These are phyloP conservation scores for Trypanosoma scelopori DNA, from an alignment of 208 protist species.

Conservation along the genomic window DNA sequence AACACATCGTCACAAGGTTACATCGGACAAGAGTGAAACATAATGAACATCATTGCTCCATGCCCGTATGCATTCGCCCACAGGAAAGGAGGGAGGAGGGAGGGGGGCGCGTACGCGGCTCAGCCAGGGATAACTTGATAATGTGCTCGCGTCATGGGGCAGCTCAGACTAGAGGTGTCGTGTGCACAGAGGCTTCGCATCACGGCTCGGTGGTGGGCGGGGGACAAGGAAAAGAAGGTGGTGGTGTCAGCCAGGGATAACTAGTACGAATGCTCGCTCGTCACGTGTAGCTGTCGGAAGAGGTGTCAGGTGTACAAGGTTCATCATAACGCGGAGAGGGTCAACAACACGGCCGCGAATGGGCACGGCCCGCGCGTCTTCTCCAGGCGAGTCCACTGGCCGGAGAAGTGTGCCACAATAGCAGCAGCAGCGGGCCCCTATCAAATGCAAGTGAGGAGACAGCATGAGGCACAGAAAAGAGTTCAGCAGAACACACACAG, in stretches of 20 bases:
- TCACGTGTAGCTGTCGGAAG: background rate
- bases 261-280: background rate
- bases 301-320: slow-evolving; percentile 3
- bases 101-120: background rate
- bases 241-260: slow-evolving; percentile 1
- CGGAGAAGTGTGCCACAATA: background rate
- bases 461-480: too few species aligned
- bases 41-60: slow-evolving; percentile 8
- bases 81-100: background rate
- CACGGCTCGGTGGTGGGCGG: background rate
- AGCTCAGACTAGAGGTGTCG: slow-evolving; percentile 24
- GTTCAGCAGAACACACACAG: too few species aligned
- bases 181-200: slow-evolving; percentile 19
- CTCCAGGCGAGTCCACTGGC: background rate
- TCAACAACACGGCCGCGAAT: background rate
- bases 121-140: slow-evolving; percentile 5
- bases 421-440: background rate
- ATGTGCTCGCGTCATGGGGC: background rate
- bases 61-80: background rate
- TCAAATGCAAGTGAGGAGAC: too few species aligned
- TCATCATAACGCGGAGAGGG: background rate
- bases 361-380: background rate
- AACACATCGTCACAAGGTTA: slow-evolving; percentile 1
- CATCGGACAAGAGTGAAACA: slow-evolving; percentile 25
- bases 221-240: background rate